Conservation (phyloP, 2,329 filamentous ascomycete species). For the Fusarium sp. region DNA sequence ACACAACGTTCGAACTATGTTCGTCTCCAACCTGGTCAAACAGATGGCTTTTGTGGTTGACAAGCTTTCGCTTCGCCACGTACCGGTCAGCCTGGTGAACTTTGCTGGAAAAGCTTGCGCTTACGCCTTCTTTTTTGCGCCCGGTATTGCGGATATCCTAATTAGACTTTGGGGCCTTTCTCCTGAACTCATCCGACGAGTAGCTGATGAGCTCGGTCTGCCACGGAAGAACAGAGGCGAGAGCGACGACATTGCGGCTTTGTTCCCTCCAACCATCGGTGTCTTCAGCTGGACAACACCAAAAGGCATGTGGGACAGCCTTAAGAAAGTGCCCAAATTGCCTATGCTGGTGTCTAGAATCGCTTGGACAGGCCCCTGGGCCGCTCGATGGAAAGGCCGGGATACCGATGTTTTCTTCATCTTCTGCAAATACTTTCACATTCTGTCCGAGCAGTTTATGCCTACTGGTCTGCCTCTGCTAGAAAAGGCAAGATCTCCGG, state of each 20-base stretch:
- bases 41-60: slow-evolving; percentile 91
- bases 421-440: slow-evolving; percentile 89
- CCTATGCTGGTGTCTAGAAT: slow-evolving; percentile 79
- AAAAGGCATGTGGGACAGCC: slow-evolving; percentile 62
- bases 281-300: slow-evolving; percentile 69
- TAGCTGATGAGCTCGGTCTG: slow-evolving; percentile 77
- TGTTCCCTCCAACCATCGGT: slow-evolving; percentile 77
- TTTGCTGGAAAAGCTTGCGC: slow-evolving; percentile 93
- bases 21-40: slow-evolving; percentile 82
- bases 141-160: slow-evolving; percentile 85
- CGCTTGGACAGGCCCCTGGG: slow-evolving; percentile 88
- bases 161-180: slow-evolving; percentile 84
- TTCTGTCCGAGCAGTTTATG: slow-evolving; percentile 81
- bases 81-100: slow-evolving; percentile 75
- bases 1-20: slow-evolving; percentile 90
- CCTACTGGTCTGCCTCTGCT: slow-evolving; percentile 66
- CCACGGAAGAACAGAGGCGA: slow-evolving; percentile 67
- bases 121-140: slow-evolving; percentile 94
- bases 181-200: slow-evolving; percentile 76
- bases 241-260: slow-evolving; percentile 73
- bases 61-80: slow-evolving; percentile 84
- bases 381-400: slow-evolving; percentile 85
- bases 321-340: slow-evolving; percentile 75
- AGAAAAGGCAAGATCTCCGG: slow-evolving; percentile 76
- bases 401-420: slow-evolving; percentile 94